These are phyloP conservation scores for Sarocladiaceae sp. DNA, from an alignment of 2,329 filamentous ascomycete genomes.

Conservation along the genomic window DNA sequence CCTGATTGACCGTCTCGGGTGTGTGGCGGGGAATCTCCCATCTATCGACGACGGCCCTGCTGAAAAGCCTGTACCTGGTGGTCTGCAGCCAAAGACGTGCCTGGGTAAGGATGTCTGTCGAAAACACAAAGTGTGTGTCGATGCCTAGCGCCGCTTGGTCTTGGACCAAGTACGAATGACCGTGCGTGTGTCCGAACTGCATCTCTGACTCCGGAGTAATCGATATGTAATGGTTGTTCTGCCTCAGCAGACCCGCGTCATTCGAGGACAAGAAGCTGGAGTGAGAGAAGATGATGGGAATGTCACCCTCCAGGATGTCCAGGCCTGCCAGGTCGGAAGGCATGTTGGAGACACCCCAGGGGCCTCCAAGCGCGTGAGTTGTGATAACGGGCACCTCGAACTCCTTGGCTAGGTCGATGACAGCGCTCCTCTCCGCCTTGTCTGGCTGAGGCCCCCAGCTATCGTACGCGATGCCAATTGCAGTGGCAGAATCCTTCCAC, in stretches of 20 bases:
- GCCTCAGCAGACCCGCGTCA: slow-evolving; percentile 36
- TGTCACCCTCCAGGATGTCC: slow-evolving; percentile 33
- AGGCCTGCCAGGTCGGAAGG: slow-evolving; percentile 30
- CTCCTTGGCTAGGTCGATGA: slow-evolving; percentile 28
- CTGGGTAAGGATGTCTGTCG: slow-evolving; percentile 41
- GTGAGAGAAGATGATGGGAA: slow-evolving; percentile 48
- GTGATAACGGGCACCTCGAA: slow-evolving; percentile 39
- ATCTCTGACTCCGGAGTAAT: slow-evolving; percentile 54
- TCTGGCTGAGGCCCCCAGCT: slow-evolving; percentile 22
- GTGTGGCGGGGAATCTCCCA: slow-evolving; percentile 39
- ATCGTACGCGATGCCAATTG: slow-evolving; percentile 37
- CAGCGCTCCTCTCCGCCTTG: slow-evolving; percentile 20
- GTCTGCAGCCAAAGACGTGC: slow-evolving; percentile 46
- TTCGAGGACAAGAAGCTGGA: slow-evolving; percentile 35
- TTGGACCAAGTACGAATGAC: slow-evolving; percentile 32
- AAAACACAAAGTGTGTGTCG: slow-evolving; percentile 49
- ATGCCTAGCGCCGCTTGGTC: slow-evolving; percentile 48
- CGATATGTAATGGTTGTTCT: slow-evolving; percentile 45
- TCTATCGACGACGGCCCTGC: slow-evolving; percentile 25
- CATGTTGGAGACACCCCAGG: slow-evolving; percentile 31
- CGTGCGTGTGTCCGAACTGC: slow-evolving; percentile 50
- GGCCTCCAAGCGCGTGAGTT: slow-evolving; percentile 33
- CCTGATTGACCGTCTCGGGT: slow-evolving; percentile 48
- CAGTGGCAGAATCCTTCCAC: slow-evolving; percentile 22
- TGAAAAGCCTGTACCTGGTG: slow-evolving; percentile 31